A percentile compares a stretch with the other conserved stretches of the same genome.
These are phyloP conservation scores for Eucalyptus globulus DNA, from an alignment of 345 rosid genomes.

Conservation along the genomic window DNA sequence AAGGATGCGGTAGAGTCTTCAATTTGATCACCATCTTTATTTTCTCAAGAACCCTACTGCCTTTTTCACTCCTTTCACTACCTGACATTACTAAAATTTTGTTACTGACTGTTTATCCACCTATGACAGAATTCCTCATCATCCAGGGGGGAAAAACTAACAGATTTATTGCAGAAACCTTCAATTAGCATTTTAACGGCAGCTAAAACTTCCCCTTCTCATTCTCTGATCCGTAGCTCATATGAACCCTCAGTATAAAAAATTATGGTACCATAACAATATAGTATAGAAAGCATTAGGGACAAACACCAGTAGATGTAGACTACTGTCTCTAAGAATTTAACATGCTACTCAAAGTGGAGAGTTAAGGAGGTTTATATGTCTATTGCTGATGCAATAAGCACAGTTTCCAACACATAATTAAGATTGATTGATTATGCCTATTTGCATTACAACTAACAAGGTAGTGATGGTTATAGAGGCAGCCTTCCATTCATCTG, in stretches of 20 bases:
- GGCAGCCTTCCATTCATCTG: neutral
- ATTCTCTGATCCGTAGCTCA: neutral
- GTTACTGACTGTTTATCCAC: neutral
- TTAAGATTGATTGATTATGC: neutral
- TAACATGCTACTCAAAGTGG: neutral
- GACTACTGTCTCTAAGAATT: neutral
- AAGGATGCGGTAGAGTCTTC: neutral
- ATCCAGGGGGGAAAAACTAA: neutral
- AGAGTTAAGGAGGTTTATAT: neutral
- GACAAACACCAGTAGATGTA: neutral
- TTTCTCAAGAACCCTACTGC: neutral
- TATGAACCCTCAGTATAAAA: neutral
- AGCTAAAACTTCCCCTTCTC: neutral
- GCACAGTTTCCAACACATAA: neutral
- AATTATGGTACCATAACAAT: neutral
- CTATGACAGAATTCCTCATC: neutral
- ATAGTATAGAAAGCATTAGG: neutral
- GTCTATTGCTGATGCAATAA: neutral
- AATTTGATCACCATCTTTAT: neutral
- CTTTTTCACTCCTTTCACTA: neutral
- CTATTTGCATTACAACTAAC: neutral
- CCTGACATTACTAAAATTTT: neutral
- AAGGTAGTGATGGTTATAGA: neutral
- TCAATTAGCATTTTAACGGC: neutral
- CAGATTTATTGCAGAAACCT: neutral